These are phyloP conservation scores for Rhodosporidiobolus odoratus DNA, from an alignment of 768 basidiomycete species.

Conservation along the genomic window DNA sequence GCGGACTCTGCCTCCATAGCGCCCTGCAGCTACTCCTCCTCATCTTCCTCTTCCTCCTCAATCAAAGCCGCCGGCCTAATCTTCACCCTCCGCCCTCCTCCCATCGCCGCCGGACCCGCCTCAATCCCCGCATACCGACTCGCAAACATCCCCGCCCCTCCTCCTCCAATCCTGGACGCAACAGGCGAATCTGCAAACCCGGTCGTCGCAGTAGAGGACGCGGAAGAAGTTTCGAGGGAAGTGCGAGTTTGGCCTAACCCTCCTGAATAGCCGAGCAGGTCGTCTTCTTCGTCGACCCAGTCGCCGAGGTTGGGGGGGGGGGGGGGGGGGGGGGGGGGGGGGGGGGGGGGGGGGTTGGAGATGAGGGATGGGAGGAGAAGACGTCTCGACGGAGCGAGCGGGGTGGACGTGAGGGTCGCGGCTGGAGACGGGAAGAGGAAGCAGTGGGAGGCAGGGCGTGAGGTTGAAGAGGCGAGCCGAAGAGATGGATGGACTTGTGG, in stretches of 20 bases:
- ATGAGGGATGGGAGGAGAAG: not conserved
- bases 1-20: too few relatives aligned
- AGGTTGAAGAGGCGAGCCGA: constrained; percentile 38
- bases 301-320: constrained; percentile 1
- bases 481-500: constrained; percentile 40
- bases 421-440: too few relatives aligned
- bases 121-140: not conserved
- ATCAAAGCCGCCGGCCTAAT: not conserved
- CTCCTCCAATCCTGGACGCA: not conserved
- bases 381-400: not conserved
- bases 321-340: constrained; percentile 20
- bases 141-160: not conserved
- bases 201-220: not conserved
- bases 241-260: constrained; percentile 37
- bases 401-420: too few relatives aligned
- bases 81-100: not conserved
- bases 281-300: constrained; percentile 36
- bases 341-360: not conserved
- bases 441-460: constrained; percentile 10
- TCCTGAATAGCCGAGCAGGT: constrained; percentile 32
- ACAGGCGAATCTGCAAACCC: not conserved
- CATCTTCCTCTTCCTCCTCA: not conserved
- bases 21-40: not conserved
- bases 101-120: not conserved
- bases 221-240: not conserved